These are phyloP conservation scores for Phytophthora citrophthora DNA, from an alignment of 352 stramenopile genomes.

Conservation along the genomic window DNA sequence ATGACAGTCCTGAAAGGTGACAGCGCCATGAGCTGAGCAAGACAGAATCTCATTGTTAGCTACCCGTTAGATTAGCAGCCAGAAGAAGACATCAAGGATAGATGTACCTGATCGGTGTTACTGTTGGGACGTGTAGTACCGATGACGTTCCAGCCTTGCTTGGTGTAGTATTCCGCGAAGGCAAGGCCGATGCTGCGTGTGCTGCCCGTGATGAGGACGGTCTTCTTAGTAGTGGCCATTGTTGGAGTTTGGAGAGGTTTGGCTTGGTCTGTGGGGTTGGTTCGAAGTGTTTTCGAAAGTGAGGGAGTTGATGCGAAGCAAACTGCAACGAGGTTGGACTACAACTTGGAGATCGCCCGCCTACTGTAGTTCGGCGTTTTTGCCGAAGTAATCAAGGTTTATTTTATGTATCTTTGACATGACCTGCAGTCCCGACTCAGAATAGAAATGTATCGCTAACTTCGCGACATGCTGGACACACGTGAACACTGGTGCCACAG, in stretches of 20 bases:
- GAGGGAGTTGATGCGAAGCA: not conserved
- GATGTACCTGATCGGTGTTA: constrained; percentile 37
- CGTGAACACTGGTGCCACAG: no score
- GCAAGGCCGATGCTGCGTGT: constrained; percentile 50
- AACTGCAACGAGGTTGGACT: no score
- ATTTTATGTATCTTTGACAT: no score
- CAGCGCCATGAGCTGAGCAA: constrained; percentile 27
- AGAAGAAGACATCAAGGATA: not conserved
- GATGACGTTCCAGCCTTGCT: constrained; percentile 51
- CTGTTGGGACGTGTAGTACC: constrained; percentile 35
- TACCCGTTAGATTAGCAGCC: not conserved
- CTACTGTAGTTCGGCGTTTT: no score
- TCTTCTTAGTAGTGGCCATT: constrained; percentile 35
- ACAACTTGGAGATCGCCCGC: no score
- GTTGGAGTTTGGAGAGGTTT: not conserved
- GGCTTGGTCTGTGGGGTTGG: not conserved
- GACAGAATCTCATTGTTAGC: not conserved
- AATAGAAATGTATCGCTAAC: no score
- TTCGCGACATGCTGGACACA: no score
- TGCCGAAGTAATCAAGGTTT: no score
- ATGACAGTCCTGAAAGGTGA: constrained; percentile 45
- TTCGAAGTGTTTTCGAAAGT: constrained; percentile 21
- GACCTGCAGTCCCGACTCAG: no score
- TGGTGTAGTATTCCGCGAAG: constrained; percentile 48
- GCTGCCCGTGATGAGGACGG: constrained; percentile 53